A percentile compares a stretch with the other conserved stretches of the same genome.
Evolutionary conservation across 2,329 filamentous ascomycete species (phyloP).

Genomic region (Myriosclerotinia scirpicola): DNA sequence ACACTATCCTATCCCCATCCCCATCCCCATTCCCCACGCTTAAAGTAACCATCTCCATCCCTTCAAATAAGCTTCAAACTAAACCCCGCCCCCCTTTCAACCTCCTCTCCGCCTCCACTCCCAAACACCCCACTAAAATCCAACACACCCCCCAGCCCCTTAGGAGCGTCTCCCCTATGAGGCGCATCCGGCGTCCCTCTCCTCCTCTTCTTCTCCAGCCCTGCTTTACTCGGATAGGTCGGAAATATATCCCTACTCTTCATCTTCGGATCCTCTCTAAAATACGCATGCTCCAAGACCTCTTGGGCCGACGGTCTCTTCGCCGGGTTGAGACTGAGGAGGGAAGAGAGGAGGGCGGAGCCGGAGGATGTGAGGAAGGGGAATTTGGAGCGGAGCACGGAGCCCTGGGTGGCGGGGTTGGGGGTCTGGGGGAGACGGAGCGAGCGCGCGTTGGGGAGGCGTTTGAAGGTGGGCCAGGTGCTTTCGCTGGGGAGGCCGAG

Average conservation of each 20-base stretch:
- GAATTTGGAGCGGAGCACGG: slow-evolving; percentile 73
- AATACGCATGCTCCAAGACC: slow-evolving; percentile 80
- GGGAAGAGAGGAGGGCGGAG: slow-evolving; percentile 62
- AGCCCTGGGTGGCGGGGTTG: slow-evolving; percentile 43
- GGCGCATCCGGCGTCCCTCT: slow-evolving; percentile 81
- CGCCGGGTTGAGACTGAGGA: slow-evolving; percentile 75
- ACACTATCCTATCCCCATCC: neutral
- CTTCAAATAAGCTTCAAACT: slow-evolving; percentile 59
- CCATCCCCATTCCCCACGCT: neutral
- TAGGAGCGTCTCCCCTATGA: slow-evolving; percentile 62
- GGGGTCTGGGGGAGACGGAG: slow-evolving; percentile 64
- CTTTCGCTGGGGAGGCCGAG: slow-evolving; percentile 83
- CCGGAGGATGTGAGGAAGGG: slow-evolving; percentile 78
- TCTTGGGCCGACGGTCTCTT: slow-evolving; percentile 68
- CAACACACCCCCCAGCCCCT: slow-evolving; percentile 41
- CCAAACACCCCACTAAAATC: slow-evolving; percentile 74
- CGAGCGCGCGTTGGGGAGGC: slow-evolving; percentile 81
- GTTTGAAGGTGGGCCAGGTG: slow-evolving; percentile 81
- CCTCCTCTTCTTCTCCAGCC: slow-evolving; percentile 76
- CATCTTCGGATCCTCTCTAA: slow-evolving; percentile 82
- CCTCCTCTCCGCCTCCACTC: slow-evolving; percentile 61
- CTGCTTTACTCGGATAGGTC: slow-evolving; percentile 93
- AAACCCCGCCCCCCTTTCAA: slow-evolving; percentile 66
- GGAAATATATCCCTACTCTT: slow-evolving; percentile 93
- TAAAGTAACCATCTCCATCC: neutral